Base-by-base conservation (phyloP, 2,329 filamentous ascomycete genomes). In the Neoarthrinium moseri region DNA sequence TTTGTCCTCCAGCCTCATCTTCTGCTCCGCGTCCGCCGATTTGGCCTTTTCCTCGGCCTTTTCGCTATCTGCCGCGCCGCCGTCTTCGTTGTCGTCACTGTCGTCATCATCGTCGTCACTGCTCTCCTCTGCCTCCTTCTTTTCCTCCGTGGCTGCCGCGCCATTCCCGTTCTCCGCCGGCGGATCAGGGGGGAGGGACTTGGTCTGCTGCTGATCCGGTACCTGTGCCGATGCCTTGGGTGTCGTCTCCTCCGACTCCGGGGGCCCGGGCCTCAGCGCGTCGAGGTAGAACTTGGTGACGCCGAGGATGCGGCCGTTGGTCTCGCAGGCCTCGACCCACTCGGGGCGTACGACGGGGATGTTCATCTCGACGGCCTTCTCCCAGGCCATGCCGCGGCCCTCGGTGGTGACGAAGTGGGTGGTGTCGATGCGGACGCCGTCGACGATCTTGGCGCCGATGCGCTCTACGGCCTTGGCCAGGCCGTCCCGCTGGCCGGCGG, bases 361-460 rank as follows among this genome's bases (percentile, higher is more conserved):
- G 66, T 97, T 99, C 81, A 91, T 95, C 73, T 97, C 92, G 23
- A 92, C 86, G 1, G 94, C 94, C 74, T 94, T 95, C 71, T 99
- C 94, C 94, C 94, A 99, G 11, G 86, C 80, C 41, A 88, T 78
- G 24, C 94, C 94, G 46, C 91, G 77, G 23, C 91, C 91, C 66
- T 99, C 94, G 8, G 90, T 95, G 52, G 92, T 97, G 49, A 99
- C 90, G 65, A 99, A 99, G 69, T 99, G 94, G 13, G 94, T 99
- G 1, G 94, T 99, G 65, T 99, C 94, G 62, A 99, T 97, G 59
- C 92, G 82, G 42, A 97, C 91, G 11, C 81, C 81, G 57, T 96
- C 92, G 47, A 90, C 87, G 53, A 97, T 76, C 74, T 94, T 96
- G 50, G 90, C 94, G 39, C 94, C 94, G 57, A 99, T 95, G 55